Evolutionary conservation across 164 flowering plant species (phyloP), one percentile per base, ranked within the genome.

Genomic region (Vitis rotundifolia): DNA sequence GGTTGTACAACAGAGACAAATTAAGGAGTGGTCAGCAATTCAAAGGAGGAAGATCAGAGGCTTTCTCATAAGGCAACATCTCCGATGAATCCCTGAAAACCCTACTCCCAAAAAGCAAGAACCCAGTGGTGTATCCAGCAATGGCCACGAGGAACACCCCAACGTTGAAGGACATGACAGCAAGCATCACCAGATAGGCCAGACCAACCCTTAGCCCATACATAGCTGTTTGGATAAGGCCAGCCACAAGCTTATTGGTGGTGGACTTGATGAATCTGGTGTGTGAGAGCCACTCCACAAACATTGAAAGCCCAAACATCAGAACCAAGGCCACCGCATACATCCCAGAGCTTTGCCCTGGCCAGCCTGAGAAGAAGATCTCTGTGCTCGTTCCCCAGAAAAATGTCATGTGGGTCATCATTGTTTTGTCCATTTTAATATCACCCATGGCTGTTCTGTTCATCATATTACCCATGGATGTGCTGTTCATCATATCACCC

Each of bases 121-220:
- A 77, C 16, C 79, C 79, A 13, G 63, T 9, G 5, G 64, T 9
- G 11, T 69, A 66, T 9, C 79, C 79, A 10, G 70, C 49, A 11
- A 77, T 54, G 49, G 79, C 73, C 9, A 31, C 70, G 0, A 69
- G n/a, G 0, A 77, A 31, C 15, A 77, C 71, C 11, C 74, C 73
- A n/a, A 59, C 70, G 53, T 73, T 73, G 59, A 69, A 69, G 5
- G 79, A 77, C 79, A 77, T 77, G 19, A 77, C 68, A 2, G 79
- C 79, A 1, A 77, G 68, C 79, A 77, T 77, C 18, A 77, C 76
- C 63, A 77, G 12, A 49, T 69, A 77, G 22, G 68, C 74, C 22
- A 73, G 13, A 2, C 71, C 76, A 7, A 69, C 63, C 31, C 76
- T 61, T 0, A 69, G 15, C 4, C 50, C 67, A 51, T 77, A 69